Conservation (phyloP, 352 stramenopile species). For the Elongisporangium undulatum region DNA sequence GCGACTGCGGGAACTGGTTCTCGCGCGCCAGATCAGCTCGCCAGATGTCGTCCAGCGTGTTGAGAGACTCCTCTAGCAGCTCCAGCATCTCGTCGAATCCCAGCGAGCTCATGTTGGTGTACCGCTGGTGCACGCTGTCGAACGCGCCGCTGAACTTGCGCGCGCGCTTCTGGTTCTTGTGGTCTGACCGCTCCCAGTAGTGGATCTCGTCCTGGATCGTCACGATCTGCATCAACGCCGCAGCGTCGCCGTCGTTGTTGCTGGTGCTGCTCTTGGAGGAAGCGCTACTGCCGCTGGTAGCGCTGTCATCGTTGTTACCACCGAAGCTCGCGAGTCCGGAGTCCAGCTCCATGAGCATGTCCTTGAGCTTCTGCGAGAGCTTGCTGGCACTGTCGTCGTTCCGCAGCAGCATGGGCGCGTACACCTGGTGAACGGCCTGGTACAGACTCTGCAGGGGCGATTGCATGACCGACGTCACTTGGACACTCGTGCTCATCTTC, state of each 20-base stretch:
- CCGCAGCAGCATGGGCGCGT: conserved; percentile 65
- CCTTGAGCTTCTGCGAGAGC: conserved; percentile 79
- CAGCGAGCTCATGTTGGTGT: conserved; percentile 52
- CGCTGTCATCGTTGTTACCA: conserved; percentile 5
- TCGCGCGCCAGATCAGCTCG: conserved; percentile 54
- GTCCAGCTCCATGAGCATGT: conserved; percentile 75
- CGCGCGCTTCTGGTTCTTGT: conserved; percentile 49
- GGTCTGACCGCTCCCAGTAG: conserved; percentile 76
- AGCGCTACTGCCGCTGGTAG: conserved; percentile 7
- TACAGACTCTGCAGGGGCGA: conserved; percentile 79
- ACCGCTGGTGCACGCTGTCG: conserved; percentile 81
- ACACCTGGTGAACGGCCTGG: conserved; percentile 77
- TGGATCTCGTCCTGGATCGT: conserved; percentile 84
- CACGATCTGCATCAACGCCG: conserved; percentile 69
- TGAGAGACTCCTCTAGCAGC: conserved; percentile 80
- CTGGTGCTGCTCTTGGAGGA: conserved; percentile 17
- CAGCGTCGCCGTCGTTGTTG: conserved; percentile 20
- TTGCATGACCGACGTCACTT: conserved; percentile 62
- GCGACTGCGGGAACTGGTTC: conserved; percentile 73
- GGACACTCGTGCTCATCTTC: conserved; percentile 70
- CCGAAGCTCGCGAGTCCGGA: conserved; percentile 35
- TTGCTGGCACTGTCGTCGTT: conserved; percentile 34
- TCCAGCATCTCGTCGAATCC: conserved; percentile 78
- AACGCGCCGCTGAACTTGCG: conserved; percentile 79
- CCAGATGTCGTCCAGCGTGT: conserved; percentile 89